Conservation (phyloP, 257 asterid species). For the Asclepias syriaca region DNA sequence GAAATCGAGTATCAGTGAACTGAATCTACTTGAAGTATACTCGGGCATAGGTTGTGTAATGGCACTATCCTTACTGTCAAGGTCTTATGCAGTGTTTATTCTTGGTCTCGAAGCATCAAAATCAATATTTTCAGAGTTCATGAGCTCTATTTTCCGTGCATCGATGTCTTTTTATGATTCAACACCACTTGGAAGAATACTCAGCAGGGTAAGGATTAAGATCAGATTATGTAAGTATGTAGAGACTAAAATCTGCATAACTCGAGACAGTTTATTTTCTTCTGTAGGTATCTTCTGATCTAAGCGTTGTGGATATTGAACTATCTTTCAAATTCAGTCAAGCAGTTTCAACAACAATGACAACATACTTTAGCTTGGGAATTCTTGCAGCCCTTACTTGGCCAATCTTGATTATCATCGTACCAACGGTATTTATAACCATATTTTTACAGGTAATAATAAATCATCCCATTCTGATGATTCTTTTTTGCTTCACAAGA, state of each 20-base stretch:
- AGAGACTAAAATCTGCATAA: background rate
- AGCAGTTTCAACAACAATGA: slow-evolving; percentile 21
- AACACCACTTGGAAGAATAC: slow-evolving; percentile 49
- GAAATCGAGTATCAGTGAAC: slow-evolving; percentile 21
- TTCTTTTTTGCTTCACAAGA: background rate
- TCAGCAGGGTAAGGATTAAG: slow-evolving; percentile 41
- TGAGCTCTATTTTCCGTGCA: slow-evolving; percentile 41
- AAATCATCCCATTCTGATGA: background rate
- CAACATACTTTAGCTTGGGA: slow-evolving; percentile 29
- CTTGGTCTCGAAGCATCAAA: slow-evolving; percentile 37
- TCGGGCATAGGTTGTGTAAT: slow-evolving; percentile 30
- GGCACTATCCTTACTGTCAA: slow-evolving; percentile 27
- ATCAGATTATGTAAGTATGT: background rate
- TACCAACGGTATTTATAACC: slow-evolving; percentile 23
- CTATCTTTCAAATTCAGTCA: slow-evolving; percentile 26
- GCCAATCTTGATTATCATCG: slow-evolving; percentile 28
- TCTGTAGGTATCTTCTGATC: slow-evolving; percentile 34
- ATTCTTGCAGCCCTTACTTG: slow-evolving; percentile 29
- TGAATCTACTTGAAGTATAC: slow-evolving; percentile 29
- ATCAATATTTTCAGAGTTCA: slow-evolving; percentile 29
- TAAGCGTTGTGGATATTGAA: slow-evolving; percentile 31
- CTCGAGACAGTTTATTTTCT: slow-evolving; percentile 8
- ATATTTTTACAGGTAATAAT: slow-evolving; percentile 24
- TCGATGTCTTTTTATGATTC: slow-evolving; percentile 50
- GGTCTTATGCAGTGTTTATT: slow-evolving; percentile 28